These are phyloP conservation scores for Chrysosporium queenslandicum DNA, from an alignment of 2,329 filamentous ascomycete genomes.

Conservation along the genomic window DNA sequence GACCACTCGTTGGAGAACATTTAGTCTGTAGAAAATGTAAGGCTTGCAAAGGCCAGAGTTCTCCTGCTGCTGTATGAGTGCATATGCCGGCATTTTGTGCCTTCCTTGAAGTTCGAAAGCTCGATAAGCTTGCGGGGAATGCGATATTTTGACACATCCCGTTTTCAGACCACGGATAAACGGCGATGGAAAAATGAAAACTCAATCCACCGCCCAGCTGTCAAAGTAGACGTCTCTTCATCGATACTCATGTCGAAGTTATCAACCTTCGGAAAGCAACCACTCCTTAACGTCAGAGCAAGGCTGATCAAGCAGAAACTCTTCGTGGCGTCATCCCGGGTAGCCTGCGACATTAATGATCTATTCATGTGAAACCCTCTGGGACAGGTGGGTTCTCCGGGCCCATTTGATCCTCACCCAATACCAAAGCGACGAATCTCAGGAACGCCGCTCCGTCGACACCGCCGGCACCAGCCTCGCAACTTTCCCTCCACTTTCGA, in stretches of 20 bases:
- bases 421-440: conserved; percentile 30
- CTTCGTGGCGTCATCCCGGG: neutral
- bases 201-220: neutral
- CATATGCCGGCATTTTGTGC: too few relatives aligned
- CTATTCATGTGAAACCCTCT: conserved; percentile 4
- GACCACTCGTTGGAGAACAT: too few relatives aligned
- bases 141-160: neutral
- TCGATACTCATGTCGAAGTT: neutral
- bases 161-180: neutral
- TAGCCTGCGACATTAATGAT: too few relatives aligned
- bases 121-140: too few relatives aligned
- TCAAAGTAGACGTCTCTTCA: neutral
- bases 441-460: conserved; percentile 29
- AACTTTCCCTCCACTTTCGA: conserved; percentile 29
- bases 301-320: neutral
- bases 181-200: neutral
- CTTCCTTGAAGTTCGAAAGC: neutral
- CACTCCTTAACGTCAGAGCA: neutral
- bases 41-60: too few relatives aligned
- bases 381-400: neutral
- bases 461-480: conserved; percentile 26
- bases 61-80: too few relatives aligned
- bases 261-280: neutral
- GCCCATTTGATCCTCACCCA: conserved; percentile 7
- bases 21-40: too few relatives aligned